phyloP scores from a whole-genome alignment of 495 filamentous ascomycete genomes.

The Penicillium paxilli region DNA sequence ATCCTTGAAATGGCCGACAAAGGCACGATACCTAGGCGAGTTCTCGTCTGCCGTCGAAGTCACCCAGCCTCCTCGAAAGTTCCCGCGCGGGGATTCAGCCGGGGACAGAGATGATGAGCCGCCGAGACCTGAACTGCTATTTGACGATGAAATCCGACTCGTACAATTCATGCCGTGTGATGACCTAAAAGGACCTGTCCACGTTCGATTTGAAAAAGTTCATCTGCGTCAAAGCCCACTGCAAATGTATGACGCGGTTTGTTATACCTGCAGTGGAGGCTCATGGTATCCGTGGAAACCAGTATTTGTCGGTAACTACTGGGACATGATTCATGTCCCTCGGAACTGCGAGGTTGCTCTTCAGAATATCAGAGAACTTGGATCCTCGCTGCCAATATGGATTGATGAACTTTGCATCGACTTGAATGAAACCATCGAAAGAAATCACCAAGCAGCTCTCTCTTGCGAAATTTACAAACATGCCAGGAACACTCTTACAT shows the following conservation, averaged over 20 bases:
- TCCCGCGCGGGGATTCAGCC: not conserved
- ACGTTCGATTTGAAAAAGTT: not conserved
- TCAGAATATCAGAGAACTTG: not conserved
- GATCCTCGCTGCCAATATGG: not conserved
- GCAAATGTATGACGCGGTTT: not conserved
- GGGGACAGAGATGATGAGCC: not conserved
- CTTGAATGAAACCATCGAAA: not conserved
- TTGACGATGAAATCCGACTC: conserved; percentile 1
- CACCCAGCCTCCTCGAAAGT: not conserved
- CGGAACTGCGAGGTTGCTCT: not conserved
- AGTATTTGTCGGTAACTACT: not conserved
- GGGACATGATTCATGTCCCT: not conserved
- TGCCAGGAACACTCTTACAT: not conserved
- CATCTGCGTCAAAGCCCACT: not conserved
- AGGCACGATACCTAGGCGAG: not conserved
- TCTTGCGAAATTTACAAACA: not conserved
- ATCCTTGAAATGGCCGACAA: not conserved
- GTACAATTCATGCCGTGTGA: not conserved
- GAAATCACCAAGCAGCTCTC: not conserved
- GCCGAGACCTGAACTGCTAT: not conserved
- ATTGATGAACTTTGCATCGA: not conserved
- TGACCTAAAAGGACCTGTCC: not conserved
- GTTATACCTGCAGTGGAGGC: not conserved
- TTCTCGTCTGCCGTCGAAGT: not conserved
- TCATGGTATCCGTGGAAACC: not conserved